phyloP scores from a whole-genome alignment of 495 filamentous ascomycete genomes.

The Trichoderma reesei region DNA sequence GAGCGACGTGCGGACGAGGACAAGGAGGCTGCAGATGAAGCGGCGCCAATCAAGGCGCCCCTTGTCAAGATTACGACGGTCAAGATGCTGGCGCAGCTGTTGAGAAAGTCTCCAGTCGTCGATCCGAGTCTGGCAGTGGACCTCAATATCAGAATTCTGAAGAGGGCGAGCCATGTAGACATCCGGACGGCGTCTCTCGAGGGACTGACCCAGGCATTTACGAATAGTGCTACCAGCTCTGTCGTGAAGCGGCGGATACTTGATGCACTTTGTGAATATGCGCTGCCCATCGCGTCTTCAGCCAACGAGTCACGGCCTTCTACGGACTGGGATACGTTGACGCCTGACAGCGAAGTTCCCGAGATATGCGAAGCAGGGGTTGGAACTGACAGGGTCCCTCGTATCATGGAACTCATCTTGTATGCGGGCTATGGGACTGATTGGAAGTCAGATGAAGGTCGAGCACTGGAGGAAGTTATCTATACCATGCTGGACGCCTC shows the following conservation, averaged over 20 bases:
- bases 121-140: not conserved
- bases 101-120: constrained; percentile 18
- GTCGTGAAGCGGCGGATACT: not conserved
- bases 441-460: not conserved
- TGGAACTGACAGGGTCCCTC: not conserved
- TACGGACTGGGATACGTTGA: not conserved
- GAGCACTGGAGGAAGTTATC: not conserved
- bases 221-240: not conserved
- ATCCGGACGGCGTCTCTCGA: not conserved
- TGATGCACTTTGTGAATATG: not conserved
- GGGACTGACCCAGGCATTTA: not conserved
- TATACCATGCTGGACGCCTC: not conserved
- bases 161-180: not conserved
- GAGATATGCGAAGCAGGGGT: not conserved
- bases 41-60: constrained; percentile 7
- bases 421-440: not conserved
- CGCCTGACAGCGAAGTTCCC: not conserved
- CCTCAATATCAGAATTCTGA: not conserved
- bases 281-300: not conserved
- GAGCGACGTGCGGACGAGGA: not conserved
- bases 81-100: constrained; percentile 29
- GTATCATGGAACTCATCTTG: not conserved
- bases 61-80: constrained; percentile 31
- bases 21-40: no score
- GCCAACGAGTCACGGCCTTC: not conserved